These are phyloP conservation scores for Aspergillus unguis DNA, from an alignment of 2,329 filamentous ascomycete species.

Conservation along the genomic window DNA sequence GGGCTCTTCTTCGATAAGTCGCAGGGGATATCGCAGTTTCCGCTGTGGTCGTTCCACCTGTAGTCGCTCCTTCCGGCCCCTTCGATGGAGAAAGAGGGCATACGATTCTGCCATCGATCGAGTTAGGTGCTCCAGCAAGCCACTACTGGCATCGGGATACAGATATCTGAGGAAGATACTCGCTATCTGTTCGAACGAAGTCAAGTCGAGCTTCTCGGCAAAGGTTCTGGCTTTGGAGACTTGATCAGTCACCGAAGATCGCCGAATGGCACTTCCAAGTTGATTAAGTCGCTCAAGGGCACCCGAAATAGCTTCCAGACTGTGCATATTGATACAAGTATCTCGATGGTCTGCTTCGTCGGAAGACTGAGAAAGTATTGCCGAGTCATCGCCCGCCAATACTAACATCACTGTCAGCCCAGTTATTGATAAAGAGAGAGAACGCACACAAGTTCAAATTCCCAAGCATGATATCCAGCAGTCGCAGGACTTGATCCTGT, in stretches of 20 bases:
- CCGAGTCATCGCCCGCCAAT: background rate
- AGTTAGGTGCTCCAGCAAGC: background rate
- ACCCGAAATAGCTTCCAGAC: background rate
- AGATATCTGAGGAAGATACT: background rate
- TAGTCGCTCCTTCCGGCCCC: background rate
- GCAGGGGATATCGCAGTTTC: background rate
- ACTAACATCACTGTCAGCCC: background rate
- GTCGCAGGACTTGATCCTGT: conserved; percentile 1
- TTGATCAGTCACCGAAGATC: background rate
- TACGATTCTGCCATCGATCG: conserved; percentile 1
- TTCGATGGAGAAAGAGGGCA: conserved; percentile 2
- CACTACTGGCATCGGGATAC: background rate
- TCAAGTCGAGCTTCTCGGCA: background rate
- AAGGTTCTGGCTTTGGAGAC: background rate
- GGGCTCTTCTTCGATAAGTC: background rate
- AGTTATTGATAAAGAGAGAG: background rate
- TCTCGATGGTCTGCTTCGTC: background rate
- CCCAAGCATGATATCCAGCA: background rate
- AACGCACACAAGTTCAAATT: background rate
- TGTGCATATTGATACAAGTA: background rate
- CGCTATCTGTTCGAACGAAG: background rate
- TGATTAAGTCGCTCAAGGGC: conserved; percentile 1
- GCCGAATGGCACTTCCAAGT: conserved; percentile 4
- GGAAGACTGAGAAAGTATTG: background rate
- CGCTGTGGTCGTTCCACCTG: background rate